Base-by-base conservation (phyloP, 2,329 filamentous ascomycete species). In the Aspergillus transmontanensis region DNA sequence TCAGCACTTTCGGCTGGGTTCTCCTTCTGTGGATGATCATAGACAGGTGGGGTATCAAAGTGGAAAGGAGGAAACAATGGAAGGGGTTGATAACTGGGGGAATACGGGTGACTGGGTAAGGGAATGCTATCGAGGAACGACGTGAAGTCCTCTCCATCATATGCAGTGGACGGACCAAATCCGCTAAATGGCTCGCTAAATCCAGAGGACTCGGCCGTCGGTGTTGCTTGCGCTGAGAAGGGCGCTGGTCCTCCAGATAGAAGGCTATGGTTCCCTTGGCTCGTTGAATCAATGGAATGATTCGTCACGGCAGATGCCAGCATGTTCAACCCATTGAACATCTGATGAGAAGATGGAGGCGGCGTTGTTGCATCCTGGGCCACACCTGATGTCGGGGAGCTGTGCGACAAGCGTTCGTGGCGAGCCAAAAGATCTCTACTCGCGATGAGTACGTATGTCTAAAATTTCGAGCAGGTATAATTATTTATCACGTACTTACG, bases 71-170 rank as follows among this genome's bases (percentile, higher is more conserved):
- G 74, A 30, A 76, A 76, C 16, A 76, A 55, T 3, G 74, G 74
- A 16, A 76, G 65, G 6, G 74, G 74, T 43, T 76, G 75, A 51
- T 75, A 76, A 9, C 71, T 70, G 0, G 74, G 73, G 1, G 74
- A 76, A 46, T 71, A 76, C 2, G 74, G 72, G 26, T 76, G 73
- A 48, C 70, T 76, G 2, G 75, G 74, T 16, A 76, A 58, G 0
- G 74, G 72, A 12, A 76, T 73, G 56, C 73, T 76, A 36, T 76
- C 75, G 32, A 76, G 60, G 23, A 76, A 76, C 0, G 75, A 76
- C 2, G 75, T 76, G 23, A 76, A 76, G 50, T 76, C 74, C 53
- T 75, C 73, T 0, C 71, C 73, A n/a, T 73, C 71, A 21, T 75
- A 73, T 3, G 67, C 46, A 1, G 61, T 58, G 0, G 70, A 46